Evolutionary conservation across 768 basidiomycete genomes (phyloP).

Genomic region (Hericium alpestre): DNA sequence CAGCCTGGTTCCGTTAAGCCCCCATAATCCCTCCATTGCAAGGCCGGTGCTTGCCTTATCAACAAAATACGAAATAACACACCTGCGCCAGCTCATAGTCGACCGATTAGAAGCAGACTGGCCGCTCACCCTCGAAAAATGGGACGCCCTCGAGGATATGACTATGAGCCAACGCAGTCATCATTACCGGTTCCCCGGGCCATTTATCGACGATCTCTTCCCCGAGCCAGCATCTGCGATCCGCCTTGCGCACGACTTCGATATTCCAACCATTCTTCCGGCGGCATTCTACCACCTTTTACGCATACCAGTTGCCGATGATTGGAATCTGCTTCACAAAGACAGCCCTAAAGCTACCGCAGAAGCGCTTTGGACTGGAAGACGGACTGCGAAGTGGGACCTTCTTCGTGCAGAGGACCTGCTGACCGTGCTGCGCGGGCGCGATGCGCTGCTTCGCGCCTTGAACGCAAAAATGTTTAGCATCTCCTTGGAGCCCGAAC

Average conservation of each 20-base stretch:
- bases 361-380: not conserved
- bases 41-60: not conserved
- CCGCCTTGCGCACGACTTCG: not conserved
- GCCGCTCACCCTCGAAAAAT: conserved; percentile 20
- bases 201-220: not conserved
- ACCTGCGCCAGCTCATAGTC: conserved; percentile 7
- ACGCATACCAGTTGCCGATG: not conserved
- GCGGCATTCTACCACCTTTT: not conserved
- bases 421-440: not conserved
- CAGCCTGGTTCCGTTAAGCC: not conserved
- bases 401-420: not conserved
- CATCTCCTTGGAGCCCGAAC: too few species aligned
- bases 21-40: not conserved
- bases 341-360: not conserved
- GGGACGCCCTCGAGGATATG: conserved; percentile 16
- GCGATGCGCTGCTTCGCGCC: not conserved
- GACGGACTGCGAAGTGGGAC: not conserved
- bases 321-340: not conserved
- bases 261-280: not conserved
- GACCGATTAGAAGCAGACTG: conserved; percentile 20
- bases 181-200: too few species aligned
- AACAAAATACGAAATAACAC: conserved; percentile 15
- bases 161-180: not conserved
- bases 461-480: too few species aligned
- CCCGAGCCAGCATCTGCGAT: not conserved